Evolutionary conservation across 768 basidiomycete species (phyloP), one percentile per base, ranked within the genome.

Genomic region (Psilocybe cubensis): DNA sequence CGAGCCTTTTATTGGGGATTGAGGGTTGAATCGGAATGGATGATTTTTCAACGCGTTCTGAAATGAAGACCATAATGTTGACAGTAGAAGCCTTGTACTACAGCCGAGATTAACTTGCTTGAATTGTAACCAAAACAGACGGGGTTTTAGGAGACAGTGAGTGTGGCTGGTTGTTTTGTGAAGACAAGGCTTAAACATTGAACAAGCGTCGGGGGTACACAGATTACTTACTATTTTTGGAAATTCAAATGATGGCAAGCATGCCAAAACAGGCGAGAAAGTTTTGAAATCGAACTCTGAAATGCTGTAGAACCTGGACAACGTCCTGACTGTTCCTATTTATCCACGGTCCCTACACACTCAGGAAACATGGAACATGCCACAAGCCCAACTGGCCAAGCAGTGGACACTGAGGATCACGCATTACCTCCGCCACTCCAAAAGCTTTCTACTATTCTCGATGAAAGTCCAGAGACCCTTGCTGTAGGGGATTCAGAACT

Each of bases 401-500:
- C 21, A 48, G 24, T 43, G 27, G 12, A 7, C 14, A 10, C 3
- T 7, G 49, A 48, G 31, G 54, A 50, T 42, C 12, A 57, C 27
- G 12, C 58, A 20, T 14, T 69, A 12, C 63, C 67, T 25, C 20
- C 72, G 14, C 76, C 82, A 55, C 74, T 91, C 25, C 70, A 70
- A 40, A 64, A 63, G 43, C 78, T 92, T 40, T 82, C 87, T 20
- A 68, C 70, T n/a, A 67, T 87, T 28, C 70, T 91, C 10, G 84
- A 85, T 29, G 73, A 78, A 35, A 74, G 75, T 27, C 79, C 83
- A 23, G 83, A 89, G 67, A 74, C 72, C 7, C 72, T 92, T 58
- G 81, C 82, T n/a, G 66, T 71, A 9, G 84, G 86, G 43, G 83
- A 74, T 68, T 62, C 72, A 44, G 81, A 82, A 40, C 76, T 91